Conservation (phyloP, 1,139 yeast species). For the Candida sanyaensis region DNA sequence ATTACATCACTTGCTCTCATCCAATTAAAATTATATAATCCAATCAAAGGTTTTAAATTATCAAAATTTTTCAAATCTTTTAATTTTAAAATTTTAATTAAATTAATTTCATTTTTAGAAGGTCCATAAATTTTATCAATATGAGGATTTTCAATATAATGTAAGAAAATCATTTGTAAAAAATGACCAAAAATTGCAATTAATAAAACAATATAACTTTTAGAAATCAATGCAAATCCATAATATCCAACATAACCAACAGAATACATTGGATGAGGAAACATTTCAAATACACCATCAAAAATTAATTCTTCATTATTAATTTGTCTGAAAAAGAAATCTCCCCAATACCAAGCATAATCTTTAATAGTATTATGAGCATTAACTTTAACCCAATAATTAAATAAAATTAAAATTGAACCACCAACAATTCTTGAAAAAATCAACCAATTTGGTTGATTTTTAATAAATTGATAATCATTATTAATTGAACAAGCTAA, state of each 20-base stretch:
- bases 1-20: slow-evolving; percentile 68
- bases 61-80: slow-evolving; percentile 48
- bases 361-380: slow-evolving; percentile 90
- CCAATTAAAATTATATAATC: slow-evolving; percentile 63
- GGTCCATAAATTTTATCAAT: slow-evolving; percentile 77
- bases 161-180: slow-evolving; percentile 75
- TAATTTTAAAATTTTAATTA: slow-evolving; percentile 36
- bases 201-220: slow-evolving; percentile 69
- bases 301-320: slow-evolving; percentile 74
- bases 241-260: slow-evolving; percentile 89
- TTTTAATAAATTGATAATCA: slow-evolving; percentile 40
- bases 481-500: slow-evolving; percentile 53
- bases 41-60: slow-evolving; percentile 62
- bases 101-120: slow-evolving; percentile 39
- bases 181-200: slow-evolving; percentile 80
- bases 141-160: slow-evolving; percentile 83
- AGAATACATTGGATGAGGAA: slow-evolving; percentile 94
- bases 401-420: slow-evolving; percentile 58
- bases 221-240: slow-evolving; percentile 78
- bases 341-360: slow-evolving; percentile 97
- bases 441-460: slow-evolving; percentile 38
- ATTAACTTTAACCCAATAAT: slow-evolving; percentile 84
- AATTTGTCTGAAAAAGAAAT: slow-evolving; percentile 81
- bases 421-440: slow-evolving; percentile 46
- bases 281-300: slow-evolving; percentile 90